Evolutionary conservation across 441 rosid species (phyloP).

Genomic region (Adansonia madagascariensis): DNA sequence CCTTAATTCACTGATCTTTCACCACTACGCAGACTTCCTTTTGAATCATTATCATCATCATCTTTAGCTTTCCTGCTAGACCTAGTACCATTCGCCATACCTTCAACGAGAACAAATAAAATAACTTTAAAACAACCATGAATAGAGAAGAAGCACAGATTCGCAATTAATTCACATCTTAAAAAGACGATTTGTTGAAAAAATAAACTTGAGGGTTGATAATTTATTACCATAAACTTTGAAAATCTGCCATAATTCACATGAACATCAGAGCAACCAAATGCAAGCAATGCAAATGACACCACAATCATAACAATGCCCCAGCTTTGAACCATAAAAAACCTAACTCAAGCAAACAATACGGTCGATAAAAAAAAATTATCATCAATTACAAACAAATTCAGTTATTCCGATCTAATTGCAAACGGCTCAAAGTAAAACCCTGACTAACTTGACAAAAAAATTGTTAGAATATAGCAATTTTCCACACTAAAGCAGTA

Average conservation of each 20-base stretch:
- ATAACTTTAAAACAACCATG: background rate
- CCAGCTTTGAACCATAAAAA: conserved; percentile 8
- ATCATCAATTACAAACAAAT: conserved; percentile 2
- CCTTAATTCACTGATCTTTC: conserved; percentile 39
- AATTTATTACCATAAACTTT: background rate
- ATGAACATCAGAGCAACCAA: background rate
- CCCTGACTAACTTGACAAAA: background rate
- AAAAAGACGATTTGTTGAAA: background rate
- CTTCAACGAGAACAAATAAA: conserved; percentile 2
- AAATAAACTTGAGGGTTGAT: background rate
- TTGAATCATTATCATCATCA: conserved; percentile 34
- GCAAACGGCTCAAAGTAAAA: conserved; percentile 7
- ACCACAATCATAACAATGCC: conserved; percentile 3
- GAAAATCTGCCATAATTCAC: background rate
- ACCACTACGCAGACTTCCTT: conserved; percentile 42
- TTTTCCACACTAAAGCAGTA: background rate
- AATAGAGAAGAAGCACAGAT: background rate
- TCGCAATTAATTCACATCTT: background rate
- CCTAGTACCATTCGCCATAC: conserved; percentile 46
- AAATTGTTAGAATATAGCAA: background rate
- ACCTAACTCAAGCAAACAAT: conserved; percentile 7
- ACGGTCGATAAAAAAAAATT: background rate
- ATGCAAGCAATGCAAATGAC: background rate
- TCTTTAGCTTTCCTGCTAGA: conserved; percentile 41
- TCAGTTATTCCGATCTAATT: background rate